Evolutionary conservation across 768 basidiomycete genomes (phyloP), one percentile per base, ranked within the genome.

Genomic region (Porphyrellus cyaneotinctus): DNA sequence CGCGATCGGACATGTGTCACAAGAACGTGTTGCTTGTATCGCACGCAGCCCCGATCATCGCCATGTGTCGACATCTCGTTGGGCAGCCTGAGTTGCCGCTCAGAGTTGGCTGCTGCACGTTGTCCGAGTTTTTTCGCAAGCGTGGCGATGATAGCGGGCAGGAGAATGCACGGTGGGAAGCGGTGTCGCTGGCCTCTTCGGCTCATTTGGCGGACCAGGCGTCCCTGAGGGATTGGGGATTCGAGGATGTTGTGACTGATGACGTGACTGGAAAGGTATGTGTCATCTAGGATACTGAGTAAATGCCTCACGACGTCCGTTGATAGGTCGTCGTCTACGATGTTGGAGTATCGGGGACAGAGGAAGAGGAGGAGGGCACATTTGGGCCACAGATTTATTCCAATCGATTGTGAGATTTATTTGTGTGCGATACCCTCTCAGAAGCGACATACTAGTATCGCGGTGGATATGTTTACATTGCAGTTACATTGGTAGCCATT

Each of bases 31-130:
- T 91, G 37, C 69, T 93, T 20, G 74, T 89, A 52, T 82, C 80
- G 52, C 90, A 93, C 63, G 88, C 87, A 0, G 91, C 88, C 7
- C 85, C 88, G 17, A 72, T 78, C 52, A 87, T 90, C 59, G 79
- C 83, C 18, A 75, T 92, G 32, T 76, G 78, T 22, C 75, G 83
- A 54, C 78, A 75, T 46, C 75, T 92, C 33, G 53, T 81, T 10
- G 81, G 80, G 5, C 74, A 84, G 39, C 72, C 76, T 28, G 65
- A 72, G 2, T 41, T 85, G 31, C 75, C 78, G 17, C 59, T 91
- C 41, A 72, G 83, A 48, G 80, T 84, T 2, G 89, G 88, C n/a
- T 90, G 88, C 61, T 89, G 88, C 61, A 82, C 88, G 2, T 50
- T 93, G 50, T 82, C 85, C 1, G 78, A 81, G 64, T 68, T 86